Evolutionary conservation across 331 rosid genomes (phyloP).

Genomic region (Stylosanthes scabra): DNA sequence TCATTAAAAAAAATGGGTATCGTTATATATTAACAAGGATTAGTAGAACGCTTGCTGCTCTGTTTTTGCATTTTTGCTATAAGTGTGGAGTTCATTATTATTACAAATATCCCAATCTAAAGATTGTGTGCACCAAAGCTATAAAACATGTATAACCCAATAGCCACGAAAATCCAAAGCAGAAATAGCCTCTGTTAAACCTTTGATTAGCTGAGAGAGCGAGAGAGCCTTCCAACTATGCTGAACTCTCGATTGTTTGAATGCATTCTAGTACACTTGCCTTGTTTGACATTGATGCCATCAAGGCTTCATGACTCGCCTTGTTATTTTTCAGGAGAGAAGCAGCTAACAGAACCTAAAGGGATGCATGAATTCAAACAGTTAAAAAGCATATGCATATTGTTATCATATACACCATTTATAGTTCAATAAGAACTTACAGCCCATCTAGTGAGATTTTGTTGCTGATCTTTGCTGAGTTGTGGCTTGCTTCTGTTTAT

Average conservation of each 20-base stretch:
- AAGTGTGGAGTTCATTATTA: neutral
- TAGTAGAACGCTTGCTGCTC: neutral
- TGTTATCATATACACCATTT: no score
- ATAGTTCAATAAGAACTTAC: constrained; percentile 38
- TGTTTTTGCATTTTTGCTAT: neutral
- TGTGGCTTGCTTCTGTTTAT: constrained; percentile 92
- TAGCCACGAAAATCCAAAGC: neutral
- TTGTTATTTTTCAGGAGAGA: constrained; percentile 83
- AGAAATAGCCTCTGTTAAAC: no score
- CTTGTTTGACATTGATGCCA: constrained; percentile 69
- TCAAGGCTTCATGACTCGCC: constrained; percentile 70
- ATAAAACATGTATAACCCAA: neutral
- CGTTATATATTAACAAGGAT: neutral
- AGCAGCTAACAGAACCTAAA: constrained; percentile 77
- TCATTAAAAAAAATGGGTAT: neutral
- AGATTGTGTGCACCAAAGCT: neutral
- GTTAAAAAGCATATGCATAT: no score
- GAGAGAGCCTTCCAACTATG: no score
- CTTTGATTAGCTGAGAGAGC: no score
- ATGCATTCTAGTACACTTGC: no score
- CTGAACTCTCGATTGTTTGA: no score
- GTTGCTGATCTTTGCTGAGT: constrained; percentile 90
- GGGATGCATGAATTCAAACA: no score
- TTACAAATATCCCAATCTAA: neutral
- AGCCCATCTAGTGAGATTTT: constrained; percentile 98